Percentiles rank a stretch among this genome's conserved stretches.
Evolutionary conservation across 2,329 filamentous ascomycete species (phyloP).

Genomic region (Lachnellula hyalina): DNA sequence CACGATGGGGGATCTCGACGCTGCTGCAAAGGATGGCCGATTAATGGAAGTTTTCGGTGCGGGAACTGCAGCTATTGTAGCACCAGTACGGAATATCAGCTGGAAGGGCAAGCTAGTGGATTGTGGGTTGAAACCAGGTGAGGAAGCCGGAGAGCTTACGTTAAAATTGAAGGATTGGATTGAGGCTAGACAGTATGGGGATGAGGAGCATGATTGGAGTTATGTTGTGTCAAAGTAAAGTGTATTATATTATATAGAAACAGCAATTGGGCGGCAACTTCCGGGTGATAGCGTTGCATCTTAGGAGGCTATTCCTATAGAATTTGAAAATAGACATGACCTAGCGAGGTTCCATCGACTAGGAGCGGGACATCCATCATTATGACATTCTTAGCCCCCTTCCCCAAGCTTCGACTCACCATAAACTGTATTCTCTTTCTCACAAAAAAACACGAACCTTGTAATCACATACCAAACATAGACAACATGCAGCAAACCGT

Average conservation of each 20-base stretch:
- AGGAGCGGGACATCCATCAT: too few species aligned
- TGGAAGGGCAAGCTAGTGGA: slow-evolving; percentile 79
- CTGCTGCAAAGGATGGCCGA: slow-evolving; percentile 77
- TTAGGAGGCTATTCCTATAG: too few species aligned
- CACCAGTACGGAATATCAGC: slow-evolving; percentile 80
- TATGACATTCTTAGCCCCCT: too few species aligned
- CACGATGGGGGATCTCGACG: slow-evolving; percentile 79
- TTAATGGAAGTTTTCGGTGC: slow-evolving; percentile 90
- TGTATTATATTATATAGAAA: not conserved
- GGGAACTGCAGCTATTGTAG: slow-evolving; percentile 91
- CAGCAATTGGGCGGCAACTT: not conserved
- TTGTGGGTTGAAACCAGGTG: slow-evolving; percentile 72
- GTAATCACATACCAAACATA: too few species aligned
- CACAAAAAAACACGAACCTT: too few species aligned
- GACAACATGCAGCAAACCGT: not conserved
- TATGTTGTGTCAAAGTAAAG: slow-evolving; percentile 36
- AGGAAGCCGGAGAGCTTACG: slow-evolving; percentile 86
- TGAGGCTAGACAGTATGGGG: slow-evolving; percentile 89
- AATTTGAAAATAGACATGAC: too few species aligned
- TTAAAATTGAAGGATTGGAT: slow-evolving; percentile 94
- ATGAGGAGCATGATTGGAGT: slow-evolving; percentile 90
- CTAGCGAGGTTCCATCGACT: too few species aligned
- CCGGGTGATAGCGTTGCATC: not conserved
- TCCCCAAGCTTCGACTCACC: too few species aligned
- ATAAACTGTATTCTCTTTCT: too few species aligned